These are phyloP conservation scores for Aureobasidium sp. DNA, from an alignment of 2,329 filamentous ascomycete species.

Conservation along the genomic window DNA sequence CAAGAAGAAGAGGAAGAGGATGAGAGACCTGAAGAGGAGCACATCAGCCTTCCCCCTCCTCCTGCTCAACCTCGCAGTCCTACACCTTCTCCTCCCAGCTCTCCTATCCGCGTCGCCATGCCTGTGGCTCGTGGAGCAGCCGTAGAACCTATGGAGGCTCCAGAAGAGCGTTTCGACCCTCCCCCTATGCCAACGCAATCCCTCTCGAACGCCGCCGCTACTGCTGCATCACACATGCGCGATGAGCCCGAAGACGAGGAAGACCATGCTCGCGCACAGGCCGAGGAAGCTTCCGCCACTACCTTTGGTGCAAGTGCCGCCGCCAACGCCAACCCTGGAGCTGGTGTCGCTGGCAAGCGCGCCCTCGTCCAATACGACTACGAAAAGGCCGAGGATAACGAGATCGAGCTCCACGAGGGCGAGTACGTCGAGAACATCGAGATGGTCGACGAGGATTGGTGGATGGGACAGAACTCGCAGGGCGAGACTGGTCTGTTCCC, in stretches of 20 bases:
- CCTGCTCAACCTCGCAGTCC: constrained; percentile 25
- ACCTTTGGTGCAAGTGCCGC: constrained; percentile 36
- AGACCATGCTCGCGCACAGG: constrained; percentile 48
- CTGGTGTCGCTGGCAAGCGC: constrained; percentile 49
- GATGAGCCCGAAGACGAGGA: constrained; percentile 55
- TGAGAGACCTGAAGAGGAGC: constrained; percentile 33
- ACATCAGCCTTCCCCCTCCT: constrained; percentile 36
- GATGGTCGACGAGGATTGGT: constrained; percentile 98
- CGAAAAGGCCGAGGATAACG: constrained; percentile 94
- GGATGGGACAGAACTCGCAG: constrained; percentile 81
- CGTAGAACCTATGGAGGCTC: constrained; percentile 80
- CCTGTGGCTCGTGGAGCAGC: constrained; percentile 22
- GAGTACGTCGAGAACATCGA: constrained; percentile 86
- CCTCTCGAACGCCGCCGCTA: constrained; percentile 51
- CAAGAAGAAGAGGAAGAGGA: constrained; percentile 43
- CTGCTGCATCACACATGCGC: constrained; percentile 53
- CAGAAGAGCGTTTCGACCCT: constrained; percentile 50
- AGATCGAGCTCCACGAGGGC: constrained; percentile 82
- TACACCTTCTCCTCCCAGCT: constrained; percentile 5
- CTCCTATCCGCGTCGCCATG: constrained; percentile 48
- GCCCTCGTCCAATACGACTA: constrained; percentile 90
- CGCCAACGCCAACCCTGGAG: constrained; percentile 30
- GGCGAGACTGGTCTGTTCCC: constrained; percentile 90
- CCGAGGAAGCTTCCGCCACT: constrained; percentile 35
- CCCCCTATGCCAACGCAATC: constrained; percentile 56